Evolutionary conservation across 1,284 basidiomycete species (phyloP).

Genomic region (Leccinum solheimii): DNA sequence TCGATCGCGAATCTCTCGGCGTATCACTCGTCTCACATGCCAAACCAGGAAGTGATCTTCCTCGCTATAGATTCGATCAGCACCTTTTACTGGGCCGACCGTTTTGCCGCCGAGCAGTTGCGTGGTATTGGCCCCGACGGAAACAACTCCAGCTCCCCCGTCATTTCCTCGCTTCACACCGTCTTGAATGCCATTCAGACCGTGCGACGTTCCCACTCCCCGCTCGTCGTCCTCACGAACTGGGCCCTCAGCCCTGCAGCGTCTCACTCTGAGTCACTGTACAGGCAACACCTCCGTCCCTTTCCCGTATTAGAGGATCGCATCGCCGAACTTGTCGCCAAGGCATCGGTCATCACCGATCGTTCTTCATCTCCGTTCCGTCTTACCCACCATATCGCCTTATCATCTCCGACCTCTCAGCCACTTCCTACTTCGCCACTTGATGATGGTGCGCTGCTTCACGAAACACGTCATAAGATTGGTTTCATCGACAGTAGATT

Average conservation of each 20-base stretch:
- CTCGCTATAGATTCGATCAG: conserved; percentile 75
- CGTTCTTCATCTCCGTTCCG: conserved; percentile 26
- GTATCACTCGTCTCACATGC: conserved; percentile 52
- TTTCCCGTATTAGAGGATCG: conserved; percentile 38
- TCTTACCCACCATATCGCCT: conserved; percentile 50
- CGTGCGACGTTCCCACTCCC: conserved; percentile 51
- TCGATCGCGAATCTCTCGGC: conserved; percentile 60
- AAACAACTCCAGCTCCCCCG: conserved; percentile 10
- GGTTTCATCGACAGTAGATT: conserved; percentile 25
- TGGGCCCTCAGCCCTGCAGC: conserved; percentile 54
- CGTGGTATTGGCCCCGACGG: conserved; percentile 29
- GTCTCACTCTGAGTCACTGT: conserved; percentile 37
- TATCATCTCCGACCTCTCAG: conserved; percentile 31
- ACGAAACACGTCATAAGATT: conserved; percentile 27
- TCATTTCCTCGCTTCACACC: conserved; percentile 35
- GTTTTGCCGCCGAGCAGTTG: conserved; percentile 60
- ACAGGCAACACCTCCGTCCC: conserved; percentile 53
- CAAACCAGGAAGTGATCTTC: conserved; percentile 56
- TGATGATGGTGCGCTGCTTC: conserved; percentile 25
- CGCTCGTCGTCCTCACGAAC: conserved; percentile 60
- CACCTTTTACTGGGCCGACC: conserved; percentile 76
- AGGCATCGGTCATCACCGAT: conserved; percentile 11
- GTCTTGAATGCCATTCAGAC: conserved; percentile 51
- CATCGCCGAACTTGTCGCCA: conserved; percentile 20
- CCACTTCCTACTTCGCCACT: conserved; percentile 31